Percentiles rank a stretch among this genome's conserved stretches.
These are phyloP conservation scores for Hymenochaete sp. DNA, from an alignment of 1,284 basidiomycete species.

Conservation along the genomic window DNA sequence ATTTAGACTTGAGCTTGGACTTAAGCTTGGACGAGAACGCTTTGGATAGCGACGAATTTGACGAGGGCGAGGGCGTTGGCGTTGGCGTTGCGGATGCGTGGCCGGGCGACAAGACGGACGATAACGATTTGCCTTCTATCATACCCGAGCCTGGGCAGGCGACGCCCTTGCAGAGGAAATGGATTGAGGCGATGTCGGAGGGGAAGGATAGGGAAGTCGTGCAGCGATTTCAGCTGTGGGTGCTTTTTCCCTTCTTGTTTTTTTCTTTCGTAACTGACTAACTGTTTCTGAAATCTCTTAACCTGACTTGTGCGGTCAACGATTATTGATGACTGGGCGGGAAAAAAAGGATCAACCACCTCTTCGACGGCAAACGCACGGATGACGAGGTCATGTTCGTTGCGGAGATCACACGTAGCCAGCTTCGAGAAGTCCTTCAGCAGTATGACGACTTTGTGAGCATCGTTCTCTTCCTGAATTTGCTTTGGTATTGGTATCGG, in stretches of 20 bases:
- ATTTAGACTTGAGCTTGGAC: neutral
- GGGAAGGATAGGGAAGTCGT: constrained; percentile 59
- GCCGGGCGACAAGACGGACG: constrained; percentile 45
- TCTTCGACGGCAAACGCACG: constrained; percentile 73
- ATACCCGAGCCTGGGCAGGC: constrained; percentile 80
- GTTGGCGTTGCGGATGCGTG: constrained; percentile 25
- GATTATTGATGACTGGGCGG: no score
- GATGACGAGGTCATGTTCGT: constrained; percentile 73
- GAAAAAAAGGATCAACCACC: constrained; percentile 61
- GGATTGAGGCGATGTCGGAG: constrained; percentile 77
- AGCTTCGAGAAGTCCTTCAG: constrained; percentile 68
- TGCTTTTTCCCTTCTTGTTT: constrained; percentile 13
- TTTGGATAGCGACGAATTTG: constrained; percentile 1
- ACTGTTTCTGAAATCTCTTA: neutral
- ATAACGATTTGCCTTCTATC: constrained; percentile 52
- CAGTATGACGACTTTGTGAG: constrained; percentile 73
- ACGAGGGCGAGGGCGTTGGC: constrained; percentile 15
- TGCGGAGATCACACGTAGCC: constrained; percentile 67
- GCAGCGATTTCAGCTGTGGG: constrained; percentile 61
- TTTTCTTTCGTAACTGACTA: neutral
- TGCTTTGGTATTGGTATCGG: no score
- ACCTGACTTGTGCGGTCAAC: neutral
- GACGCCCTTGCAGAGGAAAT: constrained; percentile 63
- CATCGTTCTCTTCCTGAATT: constrained; percentile 2
- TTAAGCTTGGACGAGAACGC: neutral